These are phyloP conservation scores for Collybiopsis confluens DNA, from an alignment of 768 basidiomycete genomes.

Conservation along the genomic window DNA sequence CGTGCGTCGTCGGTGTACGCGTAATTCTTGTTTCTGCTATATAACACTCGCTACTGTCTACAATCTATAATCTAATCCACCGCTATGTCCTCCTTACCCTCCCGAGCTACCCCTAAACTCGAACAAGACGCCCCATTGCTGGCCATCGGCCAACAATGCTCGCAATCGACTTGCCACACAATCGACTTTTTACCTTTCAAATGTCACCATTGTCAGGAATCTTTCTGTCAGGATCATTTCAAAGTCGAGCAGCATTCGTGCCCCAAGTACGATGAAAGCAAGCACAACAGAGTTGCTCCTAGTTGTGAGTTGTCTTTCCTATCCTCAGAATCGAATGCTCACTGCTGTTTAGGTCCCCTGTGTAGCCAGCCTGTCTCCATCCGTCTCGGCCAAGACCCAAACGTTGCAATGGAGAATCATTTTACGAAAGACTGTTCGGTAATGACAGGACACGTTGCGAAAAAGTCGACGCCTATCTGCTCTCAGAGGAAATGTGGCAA, in stretches of 20 bases:
- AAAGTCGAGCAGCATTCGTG: slow-evolving; percentile 65
- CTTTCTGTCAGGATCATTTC: slow-evolving; percentile 80
- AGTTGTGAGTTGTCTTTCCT: slow-evolving; percentile 46
- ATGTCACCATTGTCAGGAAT: slow-evolving; percentile 70
- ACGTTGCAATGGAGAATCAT: slow-evolving; percentile 76
- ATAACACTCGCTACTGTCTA: background rate
- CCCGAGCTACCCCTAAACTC: slow-evolving; percentile 11
- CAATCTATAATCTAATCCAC: background rate
- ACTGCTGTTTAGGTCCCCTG: slow-evolving; percentile 52
- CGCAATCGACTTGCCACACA: slow-evolving; percentile 57
- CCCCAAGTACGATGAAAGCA: slow-evolving; percentile 63
- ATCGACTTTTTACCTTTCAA: slow-evolving; percentile 86
- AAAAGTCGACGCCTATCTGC: slow-evolving; percentile 52
- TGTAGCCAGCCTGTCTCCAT: slow-evolving; percentile 75
- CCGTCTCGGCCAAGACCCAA: slow-evolving; percentile 76
- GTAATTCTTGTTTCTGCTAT: background rate
- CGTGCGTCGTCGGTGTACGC: slow-evolving; percentile 7
- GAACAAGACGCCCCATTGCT: slow-evolving; percentile 57
- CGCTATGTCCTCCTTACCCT: slow-evolving; percentile 8
- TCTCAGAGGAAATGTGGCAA: slow-evolving; percentile 64
- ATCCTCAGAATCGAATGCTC: background rate
- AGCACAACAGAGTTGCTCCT: slow-evolving; percentile 73
- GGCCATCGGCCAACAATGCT: slow-evolving; percentile 68
- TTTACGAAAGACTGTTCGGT: slow-evolving; percentile 62
- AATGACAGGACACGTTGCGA: slow-evolving; percentile 57